Percentiles rank a stretch among this genome's conserved stretches.
Conservation (phyloP, 78 protist species). For the Dictyostelium intermedium region DNA sequence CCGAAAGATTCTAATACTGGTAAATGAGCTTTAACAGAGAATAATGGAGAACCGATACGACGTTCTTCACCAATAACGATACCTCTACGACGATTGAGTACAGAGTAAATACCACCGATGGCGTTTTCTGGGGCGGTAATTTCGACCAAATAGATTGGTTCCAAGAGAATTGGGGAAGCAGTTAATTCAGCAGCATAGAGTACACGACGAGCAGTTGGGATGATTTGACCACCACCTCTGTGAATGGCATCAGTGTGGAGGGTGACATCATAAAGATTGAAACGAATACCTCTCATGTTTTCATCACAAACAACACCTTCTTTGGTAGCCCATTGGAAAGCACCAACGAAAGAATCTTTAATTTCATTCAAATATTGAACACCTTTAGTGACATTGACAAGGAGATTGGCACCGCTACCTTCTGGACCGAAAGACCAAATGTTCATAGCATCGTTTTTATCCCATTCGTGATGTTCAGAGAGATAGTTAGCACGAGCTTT, state of each 20-base stretch:
- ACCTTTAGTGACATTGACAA: constrained; percentile 93
- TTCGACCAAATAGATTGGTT: constrained; percentile 97
- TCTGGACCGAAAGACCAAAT: constrained; percentile 99
- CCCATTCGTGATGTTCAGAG: constrained; percentile 93
- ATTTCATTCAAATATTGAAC: constrained; percentile 98
- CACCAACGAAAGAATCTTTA: constrained; percentile 97
- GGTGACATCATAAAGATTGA: constrained; percentile 95
- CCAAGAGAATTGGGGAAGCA: constrained; percentile 94
- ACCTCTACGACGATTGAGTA: constrained; percentile 95
- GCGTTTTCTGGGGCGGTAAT: constrained; percentile 93
- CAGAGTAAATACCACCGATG: constrained; percentile 95
- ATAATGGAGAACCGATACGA: constrained; percentile 93
- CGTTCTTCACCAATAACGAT: constrained; percentile 93
- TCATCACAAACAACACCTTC: constrained; percentile 99
- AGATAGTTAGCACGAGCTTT: constrained; percentile 90
- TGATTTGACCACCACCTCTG: constrained; percentile 98
- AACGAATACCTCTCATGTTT: constrained; percentile 96
- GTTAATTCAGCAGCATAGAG: constrained; percentile 91
- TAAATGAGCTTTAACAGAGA: constrained; percentile 94
- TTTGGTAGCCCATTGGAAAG: constrained; percentile 96
- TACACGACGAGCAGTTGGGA: constrained; percentile 96
- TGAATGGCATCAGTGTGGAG: constrained; percentile 99
- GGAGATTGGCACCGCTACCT: constrained; percentile 95
- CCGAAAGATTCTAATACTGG: constrained; percentile 99
- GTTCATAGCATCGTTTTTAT: constrained; percentile 92